A percentile compares a stretch with the other conserved stretches of the same genome.
Evolutionary conservation across 768 basidiomycete genomes (phyloP).

Genomic region (Xerocomellus amylosporus): DNA sequence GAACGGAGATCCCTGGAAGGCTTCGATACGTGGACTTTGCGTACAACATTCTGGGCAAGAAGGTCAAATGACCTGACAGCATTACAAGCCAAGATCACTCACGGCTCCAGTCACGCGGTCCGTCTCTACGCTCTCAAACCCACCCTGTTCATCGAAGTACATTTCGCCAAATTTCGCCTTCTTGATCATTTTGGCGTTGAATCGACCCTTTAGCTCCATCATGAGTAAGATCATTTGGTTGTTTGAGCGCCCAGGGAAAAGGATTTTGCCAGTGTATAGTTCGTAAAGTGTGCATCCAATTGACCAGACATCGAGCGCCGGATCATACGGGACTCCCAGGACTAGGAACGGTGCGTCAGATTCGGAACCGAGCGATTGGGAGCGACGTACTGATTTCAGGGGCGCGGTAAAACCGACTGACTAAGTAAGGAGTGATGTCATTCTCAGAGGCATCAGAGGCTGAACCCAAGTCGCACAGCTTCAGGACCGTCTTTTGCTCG

Average conservation of each 20-base stretch:
- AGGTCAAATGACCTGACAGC: constrained; percentile 31
- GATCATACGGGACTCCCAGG: constrained; percentile 92
- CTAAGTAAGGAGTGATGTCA: constrained; percentile 97
- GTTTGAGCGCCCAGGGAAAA: constrained; percentile 95
- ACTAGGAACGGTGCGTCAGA: constrained; percentile 48
- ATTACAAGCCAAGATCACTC: constrained; percentile 41
- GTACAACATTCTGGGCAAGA: constrained; percentile 65
- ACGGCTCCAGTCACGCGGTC: constrained; percentile 83
- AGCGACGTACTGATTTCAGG: constrained; percentile 89
- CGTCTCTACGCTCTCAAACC: constrained; percentile 77
- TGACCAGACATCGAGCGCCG: constrained; percentile 93
- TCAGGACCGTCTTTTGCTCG: constrained; percentile 88
- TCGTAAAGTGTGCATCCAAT: constrained; percentile 97
- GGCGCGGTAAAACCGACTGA: constrained; percentile 95
- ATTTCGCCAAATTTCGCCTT: constrained; percentile 88
- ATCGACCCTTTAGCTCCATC: constrained; percentile 96
- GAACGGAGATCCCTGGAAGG: constrained; percentile 78
- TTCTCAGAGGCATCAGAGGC: constrained; percentile 93
- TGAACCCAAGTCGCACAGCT: constrained; percentile 96
- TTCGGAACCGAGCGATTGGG: background rate
- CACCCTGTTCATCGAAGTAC: constrained; percentile 92
- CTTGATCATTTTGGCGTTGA: constrained; percentile 93
- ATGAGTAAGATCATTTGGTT: constrained; percentile 97
- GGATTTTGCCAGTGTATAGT: constrained; percentile 93
- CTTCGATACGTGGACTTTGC: constrained; percentile 81